phyloP scores from a whole-genome alignment of 2,329 filamentous ascomycete genomes.

The Byssochlamys sp. region DNA sequence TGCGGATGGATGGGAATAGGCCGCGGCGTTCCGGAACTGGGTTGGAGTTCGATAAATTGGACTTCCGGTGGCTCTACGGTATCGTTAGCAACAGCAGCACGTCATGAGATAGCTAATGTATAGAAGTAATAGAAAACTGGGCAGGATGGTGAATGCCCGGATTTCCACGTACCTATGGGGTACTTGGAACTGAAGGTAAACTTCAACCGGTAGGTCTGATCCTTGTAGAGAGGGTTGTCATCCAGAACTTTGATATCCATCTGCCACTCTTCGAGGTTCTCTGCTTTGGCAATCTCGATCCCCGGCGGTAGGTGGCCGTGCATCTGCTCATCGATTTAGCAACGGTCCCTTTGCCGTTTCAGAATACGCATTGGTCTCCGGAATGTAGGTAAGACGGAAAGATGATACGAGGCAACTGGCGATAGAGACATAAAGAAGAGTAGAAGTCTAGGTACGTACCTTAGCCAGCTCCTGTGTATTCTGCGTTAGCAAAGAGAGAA shows the following conservation, averaged over 20 bases:
- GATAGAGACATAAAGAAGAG: not conserved
- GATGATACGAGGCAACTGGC: not conserved
- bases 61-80: constrained; percentile 81
- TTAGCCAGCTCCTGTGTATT: constrained; percentile 44
- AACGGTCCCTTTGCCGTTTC: not conserved
- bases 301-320: constrained; percentile 52
- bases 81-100: not conserved
- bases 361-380: not conserved
- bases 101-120: not conserved
- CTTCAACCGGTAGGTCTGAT: constrained; percentile 71
- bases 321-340: constrained; percentile 34
- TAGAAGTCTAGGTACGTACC: constrained; percentile 27
- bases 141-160: not conserved
- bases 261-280: constrained; percentile 79
- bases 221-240: constrained; percentile 74
- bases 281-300: constrained; percentile 70
- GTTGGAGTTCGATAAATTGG: constrained; percentile 60
- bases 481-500: constrained; percentile 13
- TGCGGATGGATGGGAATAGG: constrained; percentile 89
- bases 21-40: constrained; percentile 32
- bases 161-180: constrained; percentile 64
- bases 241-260: constrained; percentile 89
- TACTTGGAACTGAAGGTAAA: constrained; percentile 78
- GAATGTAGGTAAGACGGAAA: not conserved
- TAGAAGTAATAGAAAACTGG: not conserved